phyloP scores from a whole-genome alignment of 139 green algal genomes.

The Coccomyxa sp. region DNA sequence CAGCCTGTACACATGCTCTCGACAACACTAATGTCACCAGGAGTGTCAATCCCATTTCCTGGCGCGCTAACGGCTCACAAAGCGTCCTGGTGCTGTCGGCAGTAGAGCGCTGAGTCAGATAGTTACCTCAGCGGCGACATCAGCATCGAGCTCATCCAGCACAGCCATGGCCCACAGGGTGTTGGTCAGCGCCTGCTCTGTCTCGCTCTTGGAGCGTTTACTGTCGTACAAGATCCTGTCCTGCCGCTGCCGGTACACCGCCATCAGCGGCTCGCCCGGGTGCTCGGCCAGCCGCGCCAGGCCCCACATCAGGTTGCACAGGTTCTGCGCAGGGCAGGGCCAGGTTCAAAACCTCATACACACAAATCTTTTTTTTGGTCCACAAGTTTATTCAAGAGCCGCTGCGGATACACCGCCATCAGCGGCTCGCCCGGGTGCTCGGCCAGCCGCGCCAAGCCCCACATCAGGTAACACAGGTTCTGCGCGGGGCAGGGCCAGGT shows the following conservation, averaged over 20 bases:
- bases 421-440: neutral
- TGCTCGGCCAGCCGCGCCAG: neutral
- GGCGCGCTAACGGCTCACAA: no score
- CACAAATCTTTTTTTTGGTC: no score
- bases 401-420: neutral
- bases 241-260: neutral
- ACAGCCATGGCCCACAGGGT: neutral
- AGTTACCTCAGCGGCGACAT: neutral
- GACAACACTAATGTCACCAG: no score
- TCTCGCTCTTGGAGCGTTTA: neutral
- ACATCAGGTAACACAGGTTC: neutral
- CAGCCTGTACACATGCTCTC: no score
- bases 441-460: neutral
- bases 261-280: neutral
- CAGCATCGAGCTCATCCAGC: neutral
- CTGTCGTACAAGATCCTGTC: neutral
- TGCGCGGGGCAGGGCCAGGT: no score
- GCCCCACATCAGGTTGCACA: neutral
- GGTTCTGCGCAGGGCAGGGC: neutral
- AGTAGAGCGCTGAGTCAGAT: neutral
- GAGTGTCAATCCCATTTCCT: no score
- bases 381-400: no score
- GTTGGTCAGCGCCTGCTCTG: neutral
- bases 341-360: no score
- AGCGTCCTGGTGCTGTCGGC: no score